Base-by-base conservation (phyloP, 2,329 filamentous ascomycete species). In the Cordyceps pruinosa region DNA sequence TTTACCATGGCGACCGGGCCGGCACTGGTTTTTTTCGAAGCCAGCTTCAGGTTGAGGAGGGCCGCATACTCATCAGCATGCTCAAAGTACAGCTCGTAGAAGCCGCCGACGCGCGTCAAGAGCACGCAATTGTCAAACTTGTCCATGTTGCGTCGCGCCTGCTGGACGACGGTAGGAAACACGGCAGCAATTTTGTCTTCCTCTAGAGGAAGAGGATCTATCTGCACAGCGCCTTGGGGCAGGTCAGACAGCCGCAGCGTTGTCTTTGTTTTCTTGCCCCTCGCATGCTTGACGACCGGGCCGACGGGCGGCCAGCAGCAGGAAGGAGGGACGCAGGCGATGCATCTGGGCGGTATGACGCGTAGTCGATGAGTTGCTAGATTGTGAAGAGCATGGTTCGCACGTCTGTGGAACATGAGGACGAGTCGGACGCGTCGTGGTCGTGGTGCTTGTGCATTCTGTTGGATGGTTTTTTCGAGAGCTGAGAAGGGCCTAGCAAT, bases 21-120 rank as follows among this genome's bases (percentile, higher is more conserved):
- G 9, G 85, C 86, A 61, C 75, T 88, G n/a, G 88, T 90, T 71
- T 85, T 91, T 70, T 90, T 94, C 56, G 82, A 82, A 2, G 88
- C 86, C 56, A 96, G 85, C 71, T 97, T 97, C 66, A 99, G 75
- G 65, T 91, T 94, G 61, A 99, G 78, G 45, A 96, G 76, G 1
- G 91, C 89, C 2, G 88, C 93, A 69, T 88, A 88, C 67, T 96
- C 86, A 58, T 96, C 89, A 12, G 95, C 94, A 69, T 99, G 92
- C 65, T 96, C 88, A 70, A 97, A 95, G 74, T 99, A 99, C 58
- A 99, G 77, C 81, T 99, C 94, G 72, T 97, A 99, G 73, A 99
- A 99, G 59, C 92, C 87, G 57, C 94, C 94, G 28, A 99, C 91
- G 57, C 93, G 84, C 4, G 94, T 99, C 59, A 99, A 75, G 8